Evolutionary conservation across 2,329 filamentous ascomycete species (phyloP).

Genomic region (Cordyceps pruinosa): DNA sequence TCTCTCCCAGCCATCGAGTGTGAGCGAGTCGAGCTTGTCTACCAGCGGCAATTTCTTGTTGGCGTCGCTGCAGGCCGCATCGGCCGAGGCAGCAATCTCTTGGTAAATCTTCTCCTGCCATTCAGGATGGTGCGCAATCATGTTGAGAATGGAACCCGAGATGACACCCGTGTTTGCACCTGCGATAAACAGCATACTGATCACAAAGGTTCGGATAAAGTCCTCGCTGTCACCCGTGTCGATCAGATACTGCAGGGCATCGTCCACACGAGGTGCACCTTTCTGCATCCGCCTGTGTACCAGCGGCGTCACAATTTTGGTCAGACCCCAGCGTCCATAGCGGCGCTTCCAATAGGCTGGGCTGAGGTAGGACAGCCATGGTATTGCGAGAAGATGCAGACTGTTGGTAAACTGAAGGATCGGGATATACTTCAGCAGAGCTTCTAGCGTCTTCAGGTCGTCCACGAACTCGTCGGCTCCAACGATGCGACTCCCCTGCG

Average conservation of each 20-base stretch:
- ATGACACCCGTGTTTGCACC: background rate
- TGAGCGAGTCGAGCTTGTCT: conserved; percentile 12
- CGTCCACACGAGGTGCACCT: background rate
- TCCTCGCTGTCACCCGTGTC: background rate
- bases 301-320: background rate
- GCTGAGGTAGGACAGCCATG: background rate
- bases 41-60: conserved; percentile 7
- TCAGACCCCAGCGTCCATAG: background rate
- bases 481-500: background rate
- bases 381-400: too few species aligned
- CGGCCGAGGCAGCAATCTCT: background rate
- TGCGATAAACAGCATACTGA: background rate
- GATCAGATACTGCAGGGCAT: background rate
- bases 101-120: background rate
- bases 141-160: background rate
- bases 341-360: background rate
- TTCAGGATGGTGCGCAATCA: background rate
- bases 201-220: background rate
- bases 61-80: background rate
- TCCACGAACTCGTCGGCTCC: background rate
- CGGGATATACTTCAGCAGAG: background rate
- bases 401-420: too few species aligned
- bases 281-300: background rate
- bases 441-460: background rate
- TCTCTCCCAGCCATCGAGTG: conserved; percentile 14